Evolutionary conservation across 129 eudicot genomes (phyloP).

Genomic region (Glebionis coronaria): DNA sequence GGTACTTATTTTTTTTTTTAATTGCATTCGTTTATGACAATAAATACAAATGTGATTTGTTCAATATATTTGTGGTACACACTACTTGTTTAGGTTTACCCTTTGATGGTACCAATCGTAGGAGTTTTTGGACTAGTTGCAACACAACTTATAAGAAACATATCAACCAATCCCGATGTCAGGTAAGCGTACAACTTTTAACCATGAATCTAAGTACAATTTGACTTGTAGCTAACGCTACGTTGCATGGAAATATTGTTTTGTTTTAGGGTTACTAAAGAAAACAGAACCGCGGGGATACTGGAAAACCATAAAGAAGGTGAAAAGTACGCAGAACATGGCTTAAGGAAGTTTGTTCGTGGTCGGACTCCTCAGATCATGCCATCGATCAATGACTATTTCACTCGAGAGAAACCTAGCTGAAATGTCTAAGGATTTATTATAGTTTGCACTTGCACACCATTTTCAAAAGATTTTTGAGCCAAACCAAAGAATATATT

Average conservation of each 20-base stretch:
- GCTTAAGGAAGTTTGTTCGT: conserved; percentile 39
- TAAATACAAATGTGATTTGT: background rate
- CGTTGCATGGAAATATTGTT: background rate
- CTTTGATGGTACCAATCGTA: conserved; percentile 40
- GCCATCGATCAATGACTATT: conserved; percentile 48
- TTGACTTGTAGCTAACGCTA: too few species aligned
- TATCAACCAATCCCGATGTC: conserved; percentile 53
- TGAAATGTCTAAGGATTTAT: background rate
- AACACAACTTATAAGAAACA: conserved; percentile 53
- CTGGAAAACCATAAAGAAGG: conserved; percentile 53
- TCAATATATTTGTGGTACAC: too few species aligned
- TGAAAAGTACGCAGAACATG: conserved; percentile 40
- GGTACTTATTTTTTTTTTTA: conserved; percentile 24
- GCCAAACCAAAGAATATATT: background rate
- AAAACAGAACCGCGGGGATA: conserved; percentile 48
- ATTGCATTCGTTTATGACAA: background rate
- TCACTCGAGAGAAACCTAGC: conserved; percentile 16
- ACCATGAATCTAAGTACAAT: background rate
- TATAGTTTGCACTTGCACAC: too few species aligned
- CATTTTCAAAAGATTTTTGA: too few species aligned
- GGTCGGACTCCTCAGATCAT: conserved; percentile 42
- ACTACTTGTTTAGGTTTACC: conserved; percentile 35
- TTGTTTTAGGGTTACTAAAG: conserved; percentile 39
- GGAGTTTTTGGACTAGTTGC: conserved; percentile 42
- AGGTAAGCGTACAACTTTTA: conserved; percentile 29